Conservation (phyloP, 306 rosid genomes). For the Luffa aegyptiaca region DNA sequence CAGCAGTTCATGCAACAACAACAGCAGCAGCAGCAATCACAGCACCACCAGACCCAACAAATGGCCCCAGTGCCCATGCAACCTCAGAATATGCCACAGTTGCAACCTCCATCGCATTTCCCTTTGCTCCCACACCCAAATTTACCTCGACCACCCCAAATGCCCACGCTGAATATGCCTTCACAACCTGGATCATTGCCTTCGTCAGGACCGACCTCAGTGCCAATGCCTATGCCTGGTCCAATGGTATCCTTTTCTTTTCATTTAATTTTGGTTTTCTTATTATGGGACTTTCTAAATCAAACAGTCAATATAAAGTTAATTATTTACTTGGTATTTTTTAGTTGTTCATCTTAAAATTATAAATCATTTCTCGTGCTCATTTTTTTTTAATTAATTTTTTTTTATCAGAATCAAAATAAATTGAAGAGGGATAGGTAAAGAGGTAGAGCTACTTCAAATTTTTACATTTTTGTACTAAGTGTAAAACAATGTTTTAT, state of each 20-base stretch:
- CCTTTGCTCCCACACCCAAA: constrained; percentile 80
- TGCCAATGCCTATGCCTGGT: constrained; percentile 48
- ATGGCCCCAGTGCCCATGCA: constrained; percentile 66
- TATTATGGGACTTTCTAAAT: background rate
- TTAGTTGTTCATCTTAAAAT: background rate
- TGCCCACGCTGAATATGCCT: constrained; percentile 73
- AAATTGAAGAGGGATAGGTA: background rate
- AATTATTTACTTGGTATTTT: background rate
- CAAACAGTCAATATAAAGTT: background rate
- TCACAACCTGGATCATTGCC: constrained; percentile 51
- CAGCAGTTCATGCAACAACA: constrained; percentile 78
- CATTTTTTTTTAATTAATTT: background rate
- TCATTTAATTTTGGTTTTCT: background rate
- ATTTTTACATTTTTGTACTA: background rate
- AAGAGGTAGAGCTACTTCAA: background rate
- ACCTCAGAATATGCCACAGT: constrained; percentile 67
- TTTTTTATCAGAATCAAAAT: background rate
- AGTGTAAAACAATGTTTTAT: background rate
- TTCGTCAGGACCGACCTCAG: constrained; percentile 34
- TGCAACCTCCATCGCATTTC: constrained; percentile 89
- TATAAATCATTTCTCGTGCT: background rate
- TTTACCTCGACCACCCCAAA: constrained; percentile 78
- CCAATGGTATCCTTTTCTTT: constrained; percentile 47
- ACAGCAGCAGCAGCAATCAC: constrained; percentile 30
- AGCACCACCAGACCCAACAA: constrained; percentile 33